Evolutionary conservation across 768 basidiomycete species (phyloP).

Genomic region (Amanita rimosa): DNA sequence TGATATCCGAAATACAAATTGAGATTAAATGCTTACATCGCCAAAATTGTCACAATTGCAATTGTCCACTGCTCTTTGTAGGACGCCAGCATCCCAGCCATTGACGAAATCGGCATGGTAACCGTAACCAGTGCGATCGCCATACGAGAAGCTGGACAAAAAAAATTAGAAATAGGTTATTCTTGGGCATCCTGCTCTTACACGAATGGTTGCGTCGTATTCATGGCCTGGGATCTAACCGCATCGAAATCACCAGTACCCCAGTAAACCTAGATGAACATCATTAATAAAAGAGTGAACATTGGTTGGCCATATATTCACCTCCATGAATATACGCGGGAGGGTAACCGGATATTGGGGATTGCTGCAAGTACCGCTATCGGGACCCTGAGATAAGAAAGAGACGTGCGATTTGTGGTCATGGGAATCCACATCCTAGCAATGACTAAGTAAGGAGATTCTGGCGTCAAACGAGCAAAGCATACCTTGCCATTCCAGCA

Average conservation of each 20-base stretch:
- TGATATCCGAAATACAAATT: background rate
- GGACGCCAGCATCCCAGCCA: constrained; percentile 48
- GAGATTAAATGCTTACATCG: constrained; percentile 20
- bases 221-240: constrained; percentile 29
- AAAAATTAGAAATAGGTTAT: background rate
- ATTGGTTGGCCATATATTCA: constrained; percentile 10
- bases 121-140: constrained; percentile 55
- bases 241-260: constrained; percentile 22
- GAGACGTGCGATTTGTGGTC: constrained; percentile 44
- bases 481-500: constrained; percentile 46
- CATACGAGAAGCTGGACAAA: constrained; percentile 30
- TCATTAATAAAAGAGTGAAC: background rate
- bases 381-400: constrained; percentile 34
- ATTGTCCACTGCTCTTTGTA: constrained; percentile 42
- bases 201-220: constrained; percentile 41
- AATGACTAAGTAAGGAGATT: background rate
- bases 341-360: constrained; percentile 32
- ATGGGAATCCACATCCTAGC: constrained; percentile 31
- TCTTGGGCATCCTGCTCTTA: constrained; percentile 14
- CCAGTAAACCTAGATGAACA: constrained; percentile 33
- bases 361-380: constrained; percentile 36
- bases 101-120: constrained; percentile 49
- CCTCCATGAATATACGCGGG: constrained; percentile 42
- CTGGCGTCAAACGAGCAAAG: background rate
- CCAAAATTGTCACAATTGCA: constrained; percentile 37